Conservation (phyloP, 306 rosid genomes). For the Neltuma alba region DNA sequence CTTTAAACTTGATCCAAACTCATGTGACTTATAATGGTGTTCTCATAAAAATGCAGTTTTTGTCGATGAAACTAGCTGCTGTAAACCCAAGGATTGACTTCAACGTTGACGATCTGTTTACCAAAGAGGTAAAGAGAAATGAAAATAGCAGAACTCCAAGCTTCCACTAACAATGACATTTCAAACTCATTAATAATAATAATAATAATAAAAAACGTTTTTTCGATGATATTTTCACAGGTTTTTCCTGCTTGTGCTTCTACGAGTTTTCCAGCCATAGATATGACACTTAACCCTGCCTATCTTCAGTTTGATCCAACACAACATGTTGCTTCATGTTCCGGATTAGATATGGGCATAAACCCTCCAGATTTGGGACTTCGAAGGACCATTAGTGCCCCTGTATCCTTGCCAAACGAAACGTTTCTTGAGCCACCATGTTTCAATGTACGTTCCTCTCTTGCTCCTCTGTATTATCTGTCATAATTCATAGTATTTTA, state of each 20-base stretch:
- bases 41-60: slow-evolving; percentile 61
- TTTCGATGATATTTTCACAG: slow-evolving; percentile 45
- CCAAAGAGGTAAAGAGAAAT: slow-evolving; percentile 73
- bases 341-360: slow-evolving; percentile 62
- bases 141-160: background rate
- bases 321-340: slow-evolving; percentile 62
- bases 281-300: slow-evolving; percentile 55
- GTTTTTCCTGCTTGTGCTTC: slow-evolving; percentile 58
- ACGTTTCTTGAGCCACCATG: slow-evolving; percentile 62
- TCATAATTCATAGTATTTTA: background rate
- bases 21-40: background rate
- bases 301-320: slow-evolving; percentile 64
- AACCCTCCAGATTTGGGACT: slow-evolving; percentile 55
- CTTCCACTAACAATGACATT: background rate
- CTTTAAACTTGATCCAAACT: background rate
- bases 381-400: slow-evolving; percentile 63
- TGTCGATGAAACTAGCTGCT: slow-evolving; percentile 96
- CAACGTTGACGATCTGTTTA: slow-evolving; percentile 79
- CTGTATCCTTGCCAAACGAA: slow-evolving; percentile 62
- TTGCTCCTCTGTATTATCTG: background rate
- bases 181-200: background rate
- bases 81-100: slow-evolving; percentile 86
- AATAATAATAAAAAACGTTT: background rate
- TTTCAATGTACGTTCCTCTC: slow-evolving; percentile 59
- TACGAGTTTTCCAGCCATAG: slow-evolving; percentile 55